These are phyloP conservation scores for Theobroma cacao DNA, from an alignment of 345 rosid species.

Conservation along the genomic window DNA sequence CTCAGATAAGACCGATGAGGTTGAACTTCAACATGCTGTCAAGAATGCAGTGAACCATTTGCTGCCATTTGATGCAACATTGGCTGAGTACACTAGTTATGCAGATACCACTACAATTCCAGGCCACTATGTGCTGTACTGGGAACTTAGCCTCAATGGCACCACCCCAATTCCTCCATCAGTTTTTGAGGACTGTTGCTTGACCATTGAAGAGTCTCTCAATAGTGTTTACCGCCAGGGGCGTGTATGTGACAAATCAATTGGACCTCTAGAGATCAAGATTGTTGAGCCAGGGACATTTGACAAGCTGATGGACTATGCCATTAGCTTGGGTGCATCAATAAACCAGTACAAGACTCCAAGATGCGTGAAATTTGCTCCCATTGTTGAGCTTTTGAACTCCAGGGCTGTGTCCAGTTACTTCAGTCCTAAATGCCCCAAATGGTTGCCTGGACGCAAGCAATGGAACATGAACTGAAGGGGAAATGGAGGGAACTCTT, in stretches of 20 bases:
- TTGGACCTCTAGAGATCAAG: slow-evolving; percentile 91
- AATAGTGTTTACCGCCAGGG: slow-evolving; percentile 96
- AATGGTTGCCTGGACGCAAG: slow-evolving; percentile 91
- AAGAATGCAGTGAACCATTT: slow-evolving; percentile 81
- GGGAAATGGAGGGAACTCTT: slow-evolving; percentile 7
- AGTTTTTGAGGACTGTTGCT: slow-evolving; percentile 87
- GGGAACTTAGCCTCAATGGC: slow-evolving; percentile 74
- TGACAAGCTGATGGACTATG: slow-evolving; percentile 96
- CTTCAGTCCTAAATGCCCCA: slow-evolving; percentile 92
- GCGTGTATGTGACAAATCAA: slow-evolving; percentile 78
- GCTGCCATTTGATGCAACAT: slow-evolving; percentile 65
- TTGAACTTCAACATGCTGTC: slow-evolving; percentile 89
- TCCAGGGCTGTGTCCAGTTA: slow-evolving; percentile 60
- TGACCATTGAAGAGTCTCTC: slow-evolving; percentile 83
- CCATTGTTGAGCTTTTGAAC: slow-evolving; percentile 85
- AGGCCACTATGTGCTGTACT: slow-evolving; percentile 87
- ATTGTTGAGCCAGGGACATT: slow-evolving; percentile 88
- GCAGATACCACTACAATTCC: slow-evolving; percentile 77
- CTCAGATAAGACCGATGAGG: slow-evolving; percentile 95
- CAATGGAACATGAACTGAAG: slow-evolving; percentile 56
- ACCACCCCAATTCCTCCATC: slow-evolving; percentile 86
- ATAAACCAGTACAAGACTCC: slow-evolving; percentile 97
- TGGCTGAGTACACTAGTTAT: slow-evolving; percentile 86
- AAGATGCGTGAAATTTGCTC: slow-evolving; percentile 90
- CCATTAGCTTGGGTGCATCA: slow-evolving; percentile 89